Conservation (phyloP, 345 rosid genomes). For the Limnanthes douglasii region DNA sequence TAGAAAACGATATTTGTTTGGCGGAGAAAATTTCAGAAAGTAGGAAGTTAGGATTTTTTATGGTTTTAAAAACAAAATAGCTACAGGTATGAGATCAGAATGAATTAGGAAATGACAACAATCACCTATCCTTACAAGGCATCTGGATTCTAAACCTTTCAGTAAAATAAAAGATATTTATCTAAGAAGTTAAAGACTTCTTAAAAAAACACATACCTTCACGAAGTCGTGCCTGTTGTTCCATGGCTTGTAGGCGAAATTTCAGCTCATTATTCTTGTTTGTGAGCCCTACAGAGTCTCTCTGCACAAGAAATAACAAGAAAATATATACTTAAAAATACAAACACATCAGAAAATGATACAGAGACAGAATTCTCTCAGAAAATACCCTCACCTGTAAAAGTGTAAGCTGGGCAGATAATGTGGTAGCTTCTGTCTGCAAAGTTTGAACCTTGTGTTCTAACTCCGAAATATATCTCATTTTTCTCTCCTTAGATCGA, state of each 20-base stretch:
- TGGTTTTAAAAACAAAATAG: not conserved
- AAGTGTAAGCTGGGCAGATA: conserved; percentile 65
- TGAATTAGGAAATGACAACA: not conserved
- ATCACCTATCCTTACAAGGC: not conserved
- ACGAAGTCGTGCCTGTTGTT: conserved; percentile 43
- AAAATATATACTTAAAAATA: not conserved
- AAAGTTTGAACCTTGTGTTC: conserved; percentile 84
- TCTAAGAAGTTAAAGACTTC: not conserved
- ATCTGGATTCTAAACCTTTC: not conserved
- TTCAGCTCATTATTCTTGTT: conserved; percentile 41
- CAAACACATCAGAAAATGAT: not conserved
- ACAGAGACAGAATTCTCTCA: not conserved
- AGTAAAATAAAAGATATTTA: not conserved
- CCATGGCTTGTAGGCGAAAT: conserved; percentile 52
- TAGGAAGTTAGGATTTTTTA: not conserved
- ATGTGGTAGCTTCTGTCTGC: conserved; percentile 72
- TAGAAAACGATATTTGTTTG: not conserved
- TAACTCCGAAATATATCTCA: conserved; percentile 52
- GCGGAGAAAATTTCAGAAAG: not conserved
- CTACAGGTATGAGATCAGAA: not conserved
- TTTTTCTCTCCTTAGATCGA: conserved; percentile 79
- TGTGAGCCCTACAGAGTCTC: conserved; percentile 29
- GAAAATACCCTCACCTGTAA: conserved; percentile 58
- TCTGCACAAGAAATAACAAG: conserved; percentile 14
- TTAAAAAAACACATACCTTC: conserved; percentile 20